Evolutionary conservation across 345 rosid genomes (phyloP), one percentile per base, ranked within the genome.

Genomic region (Conringia planisiliqua): DNA sequence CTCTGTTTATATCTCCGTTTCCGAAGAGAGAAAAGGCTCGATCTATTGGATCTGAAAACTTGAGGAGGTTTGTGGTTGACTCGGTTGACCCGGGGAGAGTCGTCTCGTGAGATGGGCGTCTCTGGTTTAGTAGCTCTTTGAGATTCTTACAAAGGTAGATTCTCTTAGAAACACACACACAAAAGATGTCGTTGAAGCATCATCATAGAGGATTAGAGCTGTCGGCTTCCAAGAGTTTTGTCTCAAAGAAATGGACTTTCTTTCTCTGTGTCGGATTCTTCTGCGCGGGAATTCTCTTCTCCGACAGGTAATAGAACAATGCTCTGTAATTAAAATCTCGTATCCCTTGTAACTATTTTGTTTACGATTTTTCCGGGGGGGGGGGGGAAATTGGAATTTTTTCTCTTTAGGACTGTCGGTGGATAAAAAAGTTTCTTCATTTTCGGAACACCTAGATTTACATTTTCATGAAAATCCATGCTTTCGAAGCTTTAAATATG

Each of bases 231-330:
- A 80, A 76, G 74, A 76, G 81, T 81, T 58, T 77, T 54, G 87
- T 89, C 56, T 85, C 99, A 1, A 88, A 72, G 86, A 95, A 87
- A 86, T 90, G 95, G 99, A 72, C 91, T 63, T 68, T 90, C 38
- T 72, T 92, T 74, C 83, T 95, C 79, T 95, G 97, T 73, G 80
- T 91, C 72, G 96, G 96, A 26, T 91, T 96, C 85, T 90, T 94
- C 82, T 91, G 95, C 77, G 90, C 88, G 4, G 98, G 98, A 68
- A 83, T 89, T 88, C 87, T 94, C 62, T 91, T 94, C 83, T 90
- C 97, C 51, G 89, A 86, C 74, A 89, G 99, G 99, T 94, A 85
- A 67, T 42, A 22, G 18, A 64, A 30, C 13, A 39, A 4, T 58
- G 62, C 43, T 72, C 72, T 77, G 20, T 64, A 6, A 11, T 18